These are phyloP conservation scores for Penicillium sp. DNA, from an alignment of 2,329 filamentous ascomycete genomes.

Conservation along the genomic window DNA sequence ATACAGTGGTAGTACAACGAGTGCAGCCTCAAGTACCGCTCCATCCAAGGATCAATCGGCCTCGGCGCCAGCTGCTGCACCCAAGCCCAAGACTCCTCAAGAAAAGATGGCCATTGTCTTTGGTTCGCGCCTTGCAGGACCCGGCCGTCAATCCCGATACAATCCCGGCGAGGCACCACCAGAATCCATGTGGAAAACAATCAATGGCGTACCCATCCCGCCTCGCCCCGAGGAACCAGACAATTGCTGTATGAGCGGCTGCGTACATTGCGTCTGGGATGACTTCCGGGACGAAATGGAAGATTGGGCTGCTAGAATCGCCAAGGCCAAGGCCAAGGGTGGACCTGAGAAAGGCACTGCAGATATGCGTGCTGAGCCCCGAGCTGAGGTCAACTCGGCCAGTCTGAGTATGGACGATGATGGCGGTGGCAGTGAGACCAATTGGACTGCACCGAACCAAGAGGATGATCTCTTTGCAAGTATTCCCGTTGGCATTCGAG, in stretches of 20 bases:
- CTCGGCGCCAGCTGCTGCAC: slow-evolving; percentile 11
- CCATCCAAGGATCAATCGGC: slow-evolving; percentile 26
- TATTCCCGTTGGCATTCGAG: slow-evolving; percentile 89
- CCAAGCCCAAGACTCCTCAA: slow-evolving; percentile 40
- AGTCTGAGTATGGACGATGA: slow-evolving; percentile 77
- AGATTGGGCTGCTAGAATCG: slow-evolving; percentile 74
- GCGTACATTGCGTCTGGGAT: slow-evolving; percentile 97
- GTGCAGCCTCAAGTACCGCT: slow-evolving; percentile 26
- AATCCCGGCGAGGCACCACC: slow-evolving; percentile 62
- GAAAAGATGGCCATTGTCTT: slow-evolving; percentile 75
- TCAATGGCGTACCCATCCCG: slow-evolving; percentile 83
- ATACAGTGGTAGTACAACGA: slow-evolving; percentile 29
- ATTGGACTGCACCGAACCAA: slow-evolving; percentile 61
- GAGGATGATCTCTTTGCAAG: slow-evolving; percentile 72
- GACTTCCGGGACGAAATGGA: slow-evolving; percentile 89
- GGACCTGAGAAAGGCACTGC: slow-evolving; percentile 33
- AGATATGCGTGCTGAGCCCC: slow-evolving; percentile 41
- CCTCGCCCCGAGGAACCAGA: slow-evolving; percentile 88
- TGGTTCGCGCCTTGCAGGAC: slow-evolving; percentile 76
- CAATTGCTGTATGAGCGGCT: slow-evolving; percentile 99
- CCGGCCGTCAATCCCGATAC: slow-evolving; percentile 66
- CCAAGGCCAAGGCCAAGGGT: slow-evolving; percentile 61
- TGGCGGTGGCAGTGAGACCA: slow-evolving; percentile 74
- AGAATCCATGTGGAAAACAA: slow-evolving; percentile 61
- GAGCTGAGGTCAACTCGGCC: slow-evolving; percentile 55